Base-by-base conservation (phyloP, 2,329 filamentous ascomycete species). In the Myriangium duriaei region DNA sequence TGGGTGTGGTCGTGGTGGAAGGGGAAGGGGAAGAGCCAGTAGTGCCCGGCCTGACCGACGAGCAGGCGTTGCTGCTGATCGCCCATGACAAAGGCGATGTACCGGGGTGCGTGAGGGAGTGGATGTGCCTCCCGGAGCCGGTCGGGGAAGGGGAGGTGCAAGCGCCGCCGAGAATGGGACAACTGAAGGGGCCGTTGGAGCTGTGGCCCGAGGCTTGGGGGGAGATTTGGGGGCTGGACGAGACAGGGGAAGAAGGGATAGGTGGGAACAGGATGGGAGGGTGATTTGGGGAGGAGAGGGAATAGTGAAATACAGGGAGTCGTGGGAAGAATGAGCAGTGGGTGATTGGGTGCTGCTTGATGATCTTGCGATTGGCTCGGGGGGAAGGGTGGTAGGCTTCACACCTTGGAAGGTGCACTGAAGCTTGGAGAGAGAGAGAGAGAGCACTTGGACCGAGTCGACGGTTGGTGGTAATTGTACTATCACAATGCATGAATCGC, bases 1-100 rank as follows among this genome's bases (percentile, higher is more conserved):
- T n/a, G n/a, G n/a, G n/a, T n/a, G n/a, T n/a, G n/a, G n/a, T n/a
- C n/a, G n/a, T n/a, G n/a, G n/a, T n/a, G n/a, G 29, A 7, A 13
- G 29, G 12, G 6, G 29, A 13, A 6, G 6, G 11, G n/a, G 29
- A 13, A 7, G 7, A 5, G 15, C n/a, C 26, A 10, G 29, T 14
- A 2, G 35, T 32, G 11, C 9, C 13, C 1, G 85, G 85, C 0
- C 59, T 95, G 40, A 68, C 69, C 2, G 64, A 75, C 1, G 58
- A 74, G 14, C 88, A 96, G 60, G 86, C 86, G 1, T 62, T 98
- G 14, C 71, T 96, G n/a, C 85, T 87, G 46, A 88, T 96, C 42
- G 91, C 85, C 44, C 91, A 98, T 61, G 70, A 88, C 43, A 78
- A 77, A 45, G 86, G 94, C 50, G 91, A 98, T 58, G 81, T 96